Conservation (phyloP, 129 eudicot genomes). For the Gnaphalium uliginosum region DNA sequence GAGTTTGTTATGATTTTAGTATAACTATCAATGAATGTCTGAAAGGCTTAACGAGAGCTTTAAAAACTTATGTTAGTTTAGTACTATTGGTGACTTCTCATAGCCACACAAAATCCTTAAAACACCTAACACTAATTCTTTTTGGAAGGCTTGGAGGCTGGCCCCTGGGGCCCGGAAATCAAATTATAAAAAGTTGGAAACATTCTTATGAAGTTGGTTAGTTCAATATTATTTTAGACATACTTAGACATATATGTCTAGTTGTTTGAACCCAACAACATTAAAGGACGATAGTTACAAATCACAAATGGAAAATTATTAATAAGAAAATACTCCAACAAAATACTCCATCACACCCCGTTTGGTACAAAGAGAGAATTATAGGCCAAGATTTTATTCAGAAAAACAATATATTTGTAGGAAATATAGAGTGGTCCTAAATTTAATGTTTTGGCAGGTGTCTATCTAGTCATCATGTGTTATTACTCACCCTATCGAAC, state of each 20-base stretch:
- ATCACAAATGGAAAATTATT: neutral
- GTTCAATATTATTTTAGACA: neutral
- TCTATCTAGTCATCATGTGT: slow-evolving; percentile 37
- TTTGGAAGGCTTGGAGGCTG: neutral
- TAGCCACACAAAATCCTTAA: neutral
- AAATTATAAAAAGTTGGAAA: neutral
- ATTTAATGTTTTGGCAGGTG: slow-evolving; percentile 41
- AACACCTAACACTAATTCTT: neutral
- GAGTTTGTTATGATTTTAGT: too few species aligned
- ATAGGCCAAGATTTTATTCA: slow-evolving; percentile 15
- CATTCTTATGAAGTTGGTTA: neutral
- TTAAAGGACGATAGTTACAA: neutral
- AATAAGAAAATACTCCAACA: neutral
- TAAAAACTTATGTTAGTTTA: too few species aligned
- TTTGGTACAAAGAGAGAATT: slow-evolving; percentile 21
- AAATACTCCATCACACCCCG: neutral
- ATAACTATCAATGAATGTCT: too few species aligned
- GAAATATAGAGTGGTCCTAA: slow-evolving; percentile 32
- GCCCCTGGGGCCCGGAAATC: neutral
- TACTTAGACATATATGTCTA: neutral
- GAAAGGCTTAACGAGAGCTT: too few species aligned
- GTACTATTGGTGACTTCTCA: neutral
- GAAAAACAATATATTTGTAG: slow-evolving; percentile 8
- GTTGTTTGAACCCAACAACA: neutral
- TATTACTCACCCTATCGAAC: slow-evolving; percentile 22